Evolutionary conservation across 495 filamentous ascomycete genomes (phyloP), one percentile per base, ranked within the genome.

Genomic region (Melanomma pulvis-pyrius): DNA sequence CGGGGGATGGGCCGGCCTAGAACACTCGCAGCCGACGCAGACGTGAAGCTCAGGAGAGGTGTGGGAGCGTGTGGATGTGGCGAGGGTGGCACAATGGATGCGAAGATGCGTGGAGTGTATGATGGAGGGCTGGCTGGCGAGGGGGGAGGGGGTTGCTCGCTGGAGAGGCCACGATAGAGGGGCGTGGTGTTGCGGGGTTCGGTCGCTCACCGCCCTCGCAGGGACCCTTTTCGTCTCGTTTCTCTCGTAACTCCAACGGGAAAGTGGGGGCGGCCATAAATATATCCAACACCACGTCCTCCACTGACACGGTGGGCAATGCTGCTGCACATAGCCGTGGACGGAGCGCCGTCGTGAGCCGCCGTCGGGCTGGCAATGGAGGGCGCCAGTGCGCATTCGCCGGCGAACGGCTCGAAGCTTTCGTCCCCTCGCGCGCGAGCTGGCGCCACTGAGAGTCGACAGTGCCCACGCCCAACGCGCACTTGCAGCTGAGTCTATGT

Each of bases 161-260:
- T 6, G 51, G 25, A 29, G 48, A 52, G 53, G 53, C 53, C 53
- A 52, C 53, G 62, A 59, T 58, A 44, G 41, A 41, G 46, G 51
- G 54, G 39, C 30, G 24, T 65, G 62, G 62, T 65, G 62, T 65
- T 65, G 62, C 53, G 62, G 62, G 62, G 62, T 44, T 32, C 48
- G 12, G 8, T 9, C 47, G 46, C 59, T 58, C 55, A 58, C 55
- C 55, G 55, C 55, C 26, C 32, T 21, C 2, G 26, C 55, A 46
- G 19, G 36, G 55, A 30, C 22, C 9, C 32, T n/a, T n/a, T n/a
- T n/a, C 2, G 17, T 21, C 30, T 5, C 8, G 50, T 11, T 21
- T 55, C 2, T 62, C 59, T 62, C 59, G 59, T 53, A 62, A n/a
- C n/a, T n/a, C n/a, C n/a, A n/a, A 62, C 2, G 53, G 59, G 59